Base-by-base conservation (phyloP, 2,329 filamentous ascomycete species). In the Venturia oleaginea region DNA sequence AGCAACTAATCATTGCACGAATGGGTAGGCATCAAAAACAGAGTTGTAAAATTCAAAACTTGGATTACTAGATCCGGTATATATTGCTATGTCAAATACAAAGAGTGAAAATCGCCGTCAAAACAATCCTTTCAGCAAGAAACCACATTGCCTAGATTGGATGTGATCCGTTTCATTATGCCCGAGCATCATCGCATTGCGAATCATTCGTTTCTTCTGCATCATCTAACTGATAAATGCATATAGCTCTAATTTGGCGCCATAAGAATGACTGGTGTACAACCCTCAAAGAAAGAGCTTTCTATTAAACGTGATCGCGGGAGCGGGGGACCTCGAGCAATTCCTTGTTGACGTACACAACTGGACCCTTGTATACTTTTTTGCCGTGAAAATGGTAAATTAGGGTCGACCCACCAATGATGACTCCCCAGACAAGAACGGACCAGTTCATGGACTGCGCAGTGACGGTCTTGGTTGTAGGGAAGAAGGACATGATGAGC, bases 381-480 rank as follows among this genome's bases (percentile, higher is more conserved):
- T 73, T 71, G 2, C 78, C 80, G 46, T 71, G 67, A 3, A 76
- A 17, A 66, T 79, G 82, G 67, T 78, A 81, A 0, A 73, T 62
- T 2, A 77, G 71, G 2, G 43, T 57, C 4, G 78, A 76, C 37
- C 79, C 76, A 11, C 74, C 68, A 13, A 81, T 70, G 24, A 80
- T 72, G 4, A 73, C 73, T 22, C 75, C 74, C 64, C 78, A 81
- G 68, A 82, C 79, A 1, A 74, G 70, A 54, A 76, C 72, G 42
- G 75, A 76, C 78, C 79, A 82, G 66, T 82, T 82, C 78, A 82
- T 80, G 5, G 73, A 75, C 61, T 70, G 66, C 13, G 68, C 66
- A 11, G 69, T 69, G 24, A 77, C 69, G 0, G 32, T 27, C 34
- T 51, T 64, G 51, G 19, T 30, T n/a, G 30, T 54, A 3, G 63